Conservation (phyloP, 192 early-diverging fungal species). For the Entomortierella beljakovae region DNA sequence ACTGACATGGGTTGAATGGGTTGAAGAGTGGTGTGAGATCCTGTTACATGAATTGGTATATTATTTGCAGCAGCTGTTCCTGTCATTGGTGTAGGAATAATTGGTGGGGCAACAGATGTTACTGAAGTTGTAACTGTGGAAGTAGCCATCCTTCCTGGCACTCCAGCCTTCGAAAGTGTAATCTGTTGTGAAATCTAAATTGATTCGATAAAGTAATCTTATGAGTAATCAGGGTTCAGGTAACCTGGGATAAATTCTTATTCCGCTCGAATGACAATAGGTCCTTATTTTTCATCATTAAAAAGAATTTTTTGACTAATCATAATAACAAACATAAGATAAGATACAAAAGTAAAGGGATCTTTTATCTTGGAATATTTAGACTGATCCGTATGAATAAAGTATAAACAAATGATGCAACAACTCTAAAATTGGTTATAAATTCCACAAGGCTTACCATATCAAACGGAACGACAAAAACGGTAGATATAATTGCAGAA, state of each 20-base stretch:
- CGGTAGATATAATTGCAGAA: slow-evolving; percentile 50
- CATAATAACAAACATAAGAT: too few species aligned
- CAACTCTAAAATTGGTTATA: too few species aligned
- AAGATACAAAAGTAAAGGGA: too few species aligned
- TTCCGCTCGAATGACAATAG: background rate
- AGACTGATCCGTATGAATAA: too few species aligned
- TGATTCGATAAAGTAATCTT: background rate
- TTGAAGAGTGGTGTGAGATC: slow-evolving; percentile 32
- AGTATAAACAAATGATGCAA: background rate
- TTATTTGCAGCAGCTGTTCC: slow-evolving; percentile 20
- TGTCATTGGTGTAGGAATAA: slow-evolving; percentile 11
- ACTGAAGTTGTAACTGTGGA: slow-evolving; percentile 13
- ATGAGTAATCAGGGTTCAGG: background rate
- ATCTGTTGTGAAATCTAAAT: slow-evolving; percentile 50
- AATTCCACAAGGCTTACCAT: slow-evolving; percentile 41
- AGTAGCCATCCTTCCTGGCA: slow-evolving; percentile 20
- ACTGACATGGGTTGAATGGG: slow-evolving; percentile 30
- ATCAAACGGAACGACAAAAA: slow-evolving; percentile 55
- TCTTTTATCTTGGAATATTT: too few species aligned
- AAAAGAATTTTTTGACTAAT: too few species aligned
- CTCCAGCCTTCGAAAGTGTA: slow-evolving; percentile 49
- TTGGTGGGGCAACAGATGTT: slow-evolving; percentile 23
- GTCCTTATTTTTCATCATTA: too few species aligned
- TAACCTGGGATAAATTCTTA: background rate
- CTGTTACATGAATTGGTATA: slow-evolving; percentile 29